Evolutionary conservation across 495 filamentous ascomycete species (phyloP).

Genomic region (Hypoxylon rickii): DNA sequence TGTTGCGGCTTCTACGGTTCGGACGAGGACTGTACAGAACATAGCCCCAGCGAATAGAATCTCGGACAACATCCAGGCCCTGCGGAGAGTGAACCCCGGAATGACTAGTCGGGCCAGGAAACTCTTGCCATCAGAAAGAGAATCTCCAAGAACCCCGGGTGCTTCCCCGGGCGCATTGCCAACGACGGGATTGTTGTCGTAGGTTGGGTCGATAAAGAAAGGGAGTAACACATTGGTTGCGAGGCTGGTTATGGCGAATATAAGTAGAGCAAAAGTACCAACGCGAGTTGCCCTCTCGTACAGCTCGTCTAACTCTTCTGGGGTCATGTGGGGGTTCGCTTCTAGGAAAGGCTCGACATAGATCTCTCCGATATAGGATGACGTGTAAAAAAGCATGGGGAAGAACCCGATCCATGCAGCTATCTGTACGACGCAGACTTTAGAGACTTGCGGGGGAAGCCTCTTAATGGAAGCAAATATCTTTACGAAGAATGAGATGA

Average conservation of each 20-base stretch:
- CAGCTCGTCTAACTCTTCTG: slow-evolving; percentile 70
- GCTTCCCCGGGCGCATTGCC: slow-evolving; percentile 25
- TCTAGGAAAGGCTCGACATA: slow-evolving; percentile 81
- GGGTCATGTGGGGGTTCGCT: slow-evolving; percentile 73
- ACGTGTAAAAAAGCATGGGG: slow-evolving; percentile 91
- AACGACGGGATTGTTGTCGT: slow-evolving; percentile 48
- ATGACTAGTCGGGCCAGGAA: slow-evolving; percentile 67
- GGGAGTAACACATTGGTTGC: slow-evolving; percentile 78
- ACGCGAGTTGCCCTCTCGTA: slow-evolving; percentile 83
- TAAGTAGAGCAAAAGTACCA: slow-evolving; percentile 83
- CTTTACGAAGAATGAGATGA: slow-evolving; percentile 76
- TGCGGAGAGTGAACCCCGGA: slow-evolving; percentile 78
- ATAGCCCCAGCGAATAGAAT: slow-evolving; percentile 77
- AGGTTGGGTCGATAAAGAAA: slow-evolving; percentile 78
- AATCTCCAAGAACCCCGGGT: slow-evolving; percentile 32
- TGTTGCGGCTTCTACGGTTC: slow-evolving; percentile 65
- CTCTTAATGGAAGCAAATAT: slow-evolving; percentile 74
- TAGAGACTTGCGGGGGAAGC: slow-evolving; percentile 77
- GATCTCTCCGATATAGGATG: slow-evolving; percentile 87
- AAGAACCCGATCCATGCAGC: slow-evolving; percentile 96
- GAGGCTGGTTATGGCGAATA: slow-evolving; percentile 84
- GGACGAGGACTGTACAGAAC: slow-evolving; percentile 80
- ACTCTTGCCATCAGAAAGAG: slow-evolving; percentile 40
- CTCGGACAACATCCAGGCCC: slow-evolving; percentile 82
- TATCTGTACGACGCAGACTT: slow-evolving; percentile 85